Base-by-base conservation (phyloP, 345 rosid genomes). In the Dipteronia sinensis region DNA sequence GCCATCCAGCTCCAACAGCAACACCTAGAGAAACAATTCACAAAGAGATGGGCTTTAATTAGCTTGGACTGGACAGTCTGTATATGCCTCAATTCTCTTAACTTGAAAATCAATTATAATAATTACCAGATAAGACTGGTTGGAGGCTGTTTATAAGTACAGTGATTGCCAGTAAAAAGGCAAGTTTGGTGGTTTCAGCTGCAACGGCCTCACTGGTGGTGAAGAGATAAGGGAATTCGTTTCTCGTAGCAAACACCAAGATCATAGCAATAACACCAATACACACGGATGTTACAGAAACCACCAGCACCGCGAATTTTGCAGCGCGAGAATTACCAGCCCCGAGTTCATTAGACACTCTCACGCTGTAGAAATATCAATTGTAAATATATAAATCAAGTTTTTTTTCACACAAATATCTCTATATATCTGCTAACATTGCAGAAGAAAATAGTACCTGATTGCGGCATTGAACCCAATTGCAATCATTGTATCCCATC, bases 1-100 rank as follows among this genome's bases (percentile, higher is more conserved):
- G 99, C 99, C 99, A 95, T 79, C 99, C 99, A 6, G 96, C 99
- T 83, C 98, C 99, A 84, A 95, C 89, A 53, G 99, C 99, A 75
- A 95, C 98, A 40, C 99, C 98, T 95, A 40, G 51, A 73, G 16
- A 34, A 71, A 40, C 13, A 44, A 64, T 69, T 22, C 2, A 56
- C 2, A 44, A 25, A 20, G 69, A 46, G 62, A 72, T 51, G 10
- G 23, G 29, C 23, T 25, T 49, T 23, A n/a, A n/a, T n/a, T n/a
- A 8, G 15, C 58, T 49, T 70, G 62, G 19, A 8, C 42, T 70
- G 44, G 19, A 8, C 42, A 16, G 7, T 29, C 17, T 27, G 27
- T n/a, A 27, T 55, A 53, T 71, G 64, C 56, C 13, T 38, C 23
- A 34, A 34, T 34, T 34, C 38, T 34, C 22, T 13, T 25, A 40